Evolutionary conservation across 305 asterid species (phyloP), one percentile per base, ranked within the genome.

Genomic region (Plantago lanceolata): DNA sequence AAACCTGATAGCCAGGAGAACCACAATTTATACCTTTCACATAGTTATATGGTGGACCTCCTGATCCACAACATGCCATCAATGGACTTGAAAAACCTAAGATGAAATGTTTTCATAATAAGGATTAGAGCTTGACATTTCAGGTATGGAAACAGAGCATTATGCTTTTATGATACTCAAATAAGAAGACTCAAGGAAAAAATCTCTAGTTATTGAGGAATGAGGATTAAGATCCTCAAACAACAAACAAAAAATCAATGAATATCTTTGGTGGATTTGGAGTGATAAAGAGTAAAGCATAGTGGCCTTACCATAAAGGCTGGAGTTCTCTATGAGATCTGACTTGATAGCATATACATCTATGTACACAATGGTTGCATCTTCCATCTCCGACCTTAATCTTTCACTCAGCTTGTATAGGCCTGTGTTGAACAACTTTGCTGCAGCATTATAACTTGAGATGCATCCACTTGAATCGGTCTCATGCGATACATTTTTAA

Each of bases 11-110:
- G 59, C 85, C 94, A 0, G 81, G 77, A 17, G 52, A 73, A 43
- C 96, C 95, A 61, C 97, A 91, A 1, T 74, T 6, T 59, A 77
- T 81, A 53, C 71, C 63, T 60, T 56, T 73, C 15, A 74, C 71
- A 59, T 83, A 91, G 80, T 86, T 91, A 73, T 83, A 83, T 0
- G 97, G 97, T 58, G 94, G 87, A 56, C 95, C 95, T 55, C 97
- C 96, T 17, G 65, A 73, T 35, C 95, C 97, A 71, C 97, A 91
- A 61, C 96, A 91, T 28, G 97, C 81, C 96, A 84, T 84, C 60
- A 86, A 26, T 33, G 95, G 87, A 70, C 66, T 76, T 43, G 85
- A 65, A 67, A 88, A 84, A 65, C 91, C 95, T 89, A 73, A 12
- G 16, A 19, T 37, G n/a, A 19, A 57, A 17, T 7, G 7, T 0